Evolutionary conservation across 2,329 filamentous ascomycete species (phyloP), one percentile per base, ranked within the genome.

Genomic region (Chrysosporium keratinophilum): DNA sequence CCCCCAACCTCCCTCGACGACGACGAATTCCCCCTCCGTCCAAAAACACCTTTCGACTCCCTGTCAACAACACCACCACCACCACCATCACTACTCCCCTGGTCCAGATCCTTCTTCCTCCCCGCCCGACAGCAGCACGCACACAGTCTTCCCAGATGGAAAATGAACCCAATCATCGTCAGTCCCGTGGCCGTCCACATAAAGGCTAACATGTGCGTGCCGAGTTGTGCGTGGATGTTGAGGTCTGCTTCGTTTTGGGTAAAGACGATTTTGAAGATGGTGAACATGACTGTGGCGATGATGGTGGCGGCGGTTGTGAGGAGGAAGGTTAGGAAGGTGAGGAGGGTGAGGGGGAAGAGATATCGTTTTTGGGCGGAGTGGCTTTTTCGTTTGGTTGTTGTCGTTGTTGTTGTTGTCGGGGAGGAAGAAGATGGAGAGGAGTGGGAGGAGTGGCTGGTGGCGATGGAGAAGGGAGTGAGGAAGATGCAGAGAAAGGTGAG

Each of bases 141-240:
- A 20, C 51, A 54, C 14, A 57, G 15, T 17, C 53, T 56, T 12
- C 83, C 81, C 28, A 85, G 73, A 67, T 94, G 87, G 17, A 94
- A 74, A 33, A 85, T 66, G 62, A 87, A 90, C 0, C 84, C 84
- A 17, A 90, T 63, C 4, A 88, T 70, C 1, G 80, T 79, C 56
- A 84, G 80, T 0, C 76, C 80, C 0, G 82, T 78, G 0, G 84
- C 87, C 28, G 88, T 78, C 90, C 91, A 97, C 84, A 95, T 91
- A 65, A 95, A 94, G 0, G 74, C 85, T 63, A 95, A 80, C 85
- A 95, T 90, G 60, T 81, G 77, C 35, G 67, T 70, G 5, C 89
- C 89, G 34, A 95, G 73, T 2, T 77, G 71, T 2, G 84, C 86
- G 9, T 72, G 67, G 61, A 96, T 89, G 67, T 95, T 93, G 50